Conservation (phyloP, 2,329 filamentous ascomycete genomes). For the Westerdykella aurantiaca region DNA sequence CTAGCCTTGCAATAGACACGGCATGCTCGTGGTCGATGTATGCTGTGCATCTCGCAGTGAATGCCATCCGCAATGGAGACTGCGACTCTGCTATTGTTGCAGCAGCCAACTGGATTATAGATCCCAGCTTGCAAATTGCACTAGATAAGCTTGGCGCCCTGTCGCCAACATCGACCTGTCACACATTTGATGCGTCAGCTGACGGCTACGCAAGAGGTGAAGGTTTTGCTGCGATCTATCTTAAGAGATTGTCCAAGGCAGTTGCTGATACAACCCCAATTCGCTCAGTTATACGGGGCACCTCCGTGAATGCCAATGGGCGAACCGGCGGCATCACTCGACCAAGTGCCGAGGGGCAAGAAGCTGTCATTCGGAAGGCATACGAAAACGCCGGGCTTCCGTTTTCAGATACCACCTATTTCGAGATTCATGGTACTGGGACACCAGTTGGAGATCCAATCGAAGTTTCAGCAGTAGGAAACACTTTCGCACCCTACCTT, state of each 20-base stretch:
- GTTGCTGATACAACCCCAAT: slow-evolving; percentile 8
- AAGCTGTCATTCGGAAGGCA: slow-evolving; percentile 15
- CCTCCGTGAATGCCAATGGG: slow-evolving; percentile 15
- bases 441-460: slow-evolving; percentile 45
- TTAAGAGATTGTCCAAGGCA: slow-evolving; percentile 8
- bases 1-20: slow-evolving; percentile 20
- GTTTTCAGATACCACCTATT: not conserved
- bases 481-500: not conserved
- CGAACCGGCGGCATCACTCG: slow-evolving; percentile 10
- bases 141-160: slow-evolving; percentile 14
- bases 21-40: slow-evolving; percentile 24
- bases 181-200: slow-evolving; percentile 19
- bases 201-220: slow-evolving; percentile 21
- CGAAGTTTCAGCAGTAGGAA: slow-evolving; percentile 6
- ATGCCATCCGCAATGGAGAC: slow-evolving; percentile 11
- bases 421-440: slow-evolving; percentile 38
- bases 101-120: slow-evolving; percentile 12
- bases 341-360: slow-evolving; percentile 14
- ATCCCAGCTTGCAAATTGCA: slow-evolving; percentile 5
- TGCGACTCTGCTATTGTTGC: slow-evolving; percentile 20
- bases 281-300: slow-evolving; percentile 11
- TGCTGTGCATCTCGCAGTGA: slow-evolving; percentile 18
- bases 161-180: slow-evolving; percentile 12
- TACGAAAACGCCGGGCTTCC: slow-evolving; percentile 12
- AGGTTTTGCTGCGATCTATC: slow-evolving; percentile 13